Evolutionary conservation across 2,329 filamentous ascomycete species (phyloP).

Genomic region (Xylaria digitata): DNA sequence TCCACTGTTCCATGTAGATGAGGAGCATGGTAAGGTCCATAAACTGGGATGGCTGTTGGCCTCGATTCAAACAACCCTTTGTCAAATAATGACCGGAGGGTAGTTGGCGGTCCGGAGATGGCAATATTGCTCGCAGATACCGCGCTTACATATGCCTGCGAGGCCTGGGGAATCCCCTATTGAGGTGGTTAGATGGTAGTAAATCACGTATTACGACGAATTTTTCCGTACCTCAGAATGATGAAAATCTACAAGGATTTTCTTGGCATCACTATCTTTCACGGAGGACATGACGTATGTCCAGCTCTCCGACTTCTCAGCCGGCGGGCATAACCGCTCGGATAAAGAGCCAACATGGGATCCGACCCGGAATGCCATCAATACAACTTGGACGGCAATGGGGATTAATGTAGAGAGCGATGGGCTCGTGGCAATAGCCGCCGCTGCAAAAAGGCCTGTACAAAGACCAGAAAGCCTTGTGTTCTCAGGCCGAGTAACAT

Average conservation of each 20-base stretch:
- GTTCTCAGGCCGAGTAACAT: conserved; percentile 62
- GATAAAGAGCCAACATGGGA: conserved; percentile 64
- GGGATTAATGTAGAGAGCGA: conserved; percentile 71
- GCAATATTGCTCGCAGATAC: conserved; percentile 61
- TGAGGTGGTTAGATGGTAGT: conserved; percentile 23
- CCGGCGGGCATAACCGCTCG: conserved; percentile 56
- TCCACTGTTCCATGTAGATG: conserved; percentile 62
- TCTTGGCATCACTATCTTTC: conserved; percentile 62
- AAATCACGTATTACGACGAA: conserved; percentile 7
- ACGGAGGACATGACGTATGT: conserved; percentile 72
- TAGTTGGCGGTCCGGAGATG: conserved; percentile 65
- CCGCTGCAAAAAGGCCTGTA: conserved; percentile 76
- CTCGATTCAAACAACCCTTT: conserved; percentile 55
- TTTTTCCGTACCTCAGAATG: conserved; percentile 58
- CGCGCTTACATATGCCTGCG: conserved; percentile 66
- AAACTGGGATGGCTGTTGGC: conserved; percentile 63
- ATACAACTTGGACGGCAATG: conserved; percentile 71
- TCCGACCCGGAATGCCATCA: conserved; percentile 74
- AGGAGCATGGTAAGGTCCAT: conserved; percentile 67
- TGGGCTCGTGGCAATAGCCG: conserved; percentile 71
- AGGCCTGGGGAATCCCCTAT: conserved; percentile 58
- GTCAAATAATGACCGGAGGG: conserved; percentile 58
- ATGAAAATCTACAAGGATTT: conserved; percentile 68
- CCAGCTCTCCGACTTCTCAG: conserved; percentile 69
- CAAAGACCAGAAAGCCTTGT: conserved; percentile 72